Percentiles rank a stretch among this genome's conserved stretches.
Conservation (phyloP, 2,329 filamentous ascomycete species). For the Colletotrichum simmondsii region DNA sequence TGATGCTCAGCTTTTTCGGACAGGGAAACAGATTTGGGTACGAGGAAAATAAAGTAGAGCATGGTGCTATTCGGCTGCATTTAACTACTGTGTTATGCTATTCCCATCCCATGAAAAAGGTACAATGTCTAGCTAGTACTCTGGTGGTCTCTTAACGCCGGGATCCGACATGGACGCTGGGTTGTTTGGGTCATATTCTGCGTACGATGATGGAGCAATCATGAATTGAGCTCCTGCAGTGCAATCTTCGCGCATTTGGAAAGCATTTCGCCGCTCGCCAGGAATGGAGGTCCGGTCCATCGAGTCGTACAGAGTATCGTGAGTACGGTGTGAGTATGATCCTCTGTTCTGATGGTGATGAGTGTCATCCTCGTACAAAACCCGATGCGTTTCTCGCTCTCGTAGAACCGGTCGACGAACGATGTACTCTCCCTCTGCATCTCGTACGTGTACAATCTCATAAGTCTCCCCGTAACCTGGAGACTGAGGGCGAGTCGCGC, state of each 20-base stretch:
- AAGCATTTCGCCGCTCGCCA: background rate
- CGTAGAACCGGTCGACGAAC: constrained; percentile 53
- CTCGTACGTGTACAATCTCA: constrained; percentile 58
- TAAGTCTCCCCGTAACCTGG: constrained; percentile 44
- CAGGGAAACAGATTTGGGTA: background rate
- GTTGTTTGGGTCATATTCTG: constrained; percentile 58
- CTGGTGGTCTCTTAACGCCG: background rate
- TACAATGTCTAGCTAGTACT: background rate
- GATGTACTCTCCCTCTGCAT: constrained; percentile 58
- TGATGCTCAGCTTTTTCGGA: background rate
- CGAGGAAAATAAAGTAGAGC: background rate
- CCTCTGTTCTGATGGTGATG: background rate
- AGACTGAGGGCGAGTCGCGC: background rate
- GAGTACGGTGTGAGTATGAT: background rate
- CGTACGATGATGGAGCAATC: constrained; percentile 36
- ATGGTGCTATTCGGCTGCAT: background rate
- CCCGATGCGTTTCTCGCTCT: constrained; percentile 39
- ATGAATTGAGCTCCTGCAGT: background rate
- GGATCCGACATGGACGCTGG: constrained; percentile 39
- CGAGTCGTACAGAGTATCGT: background rate
- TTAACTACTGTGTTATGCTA: background rate
- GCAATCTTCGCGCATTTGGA: background rate
- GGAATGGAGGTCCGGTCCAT: background rate
- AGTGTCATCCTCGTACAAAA: constrained; percentile 36
- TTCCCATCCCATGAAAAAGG: background rate